Base-by-base conservation (phyloP, 129 eudicot genomes). In the Apium graveolens region DNA sequence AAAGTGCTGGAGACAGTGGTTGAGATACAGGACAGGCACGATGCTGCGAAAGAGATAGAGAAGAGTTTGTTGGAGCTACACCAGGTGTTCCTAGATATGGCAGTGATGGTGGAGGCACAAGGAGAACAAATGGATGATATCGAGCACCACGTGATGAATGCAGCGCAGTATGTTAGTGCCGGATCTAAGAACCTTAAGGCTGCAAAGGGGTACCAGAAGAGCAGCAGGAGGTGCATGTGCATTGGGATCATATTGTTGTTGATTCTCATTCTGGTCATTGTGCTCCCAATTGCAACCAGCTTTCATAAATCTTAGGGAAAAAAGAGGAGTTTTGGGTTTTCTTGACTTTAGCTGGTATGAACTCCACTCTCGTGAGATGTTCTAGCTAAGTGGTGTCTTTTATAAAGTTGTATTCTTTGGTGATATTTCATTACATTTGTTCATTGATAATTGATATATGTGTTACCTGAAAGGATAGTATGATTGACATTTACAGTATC, bases 111-210 rank as follows among this genome's bases (percentile, higher is more conserved):
- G 74, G 97, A 95, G 81, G 92, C 96, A 4, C 97, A 90, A 31
- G 98, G 98, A 0, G 98, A 91, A 80, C 90, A 94, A 31, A 91
- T 95, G 98, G 98, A 91, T 26, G 96, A 95, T 65, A 95, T 95
- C 18, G 96, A 95, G 78, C 97, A 95, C 82, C 96, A 91, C 43
- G 98, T 95, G 21, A 81, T 88, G 82, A 95, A 91, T 18, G 98
- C 98, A 0, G 89, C 97, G 0, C 87, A 95, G 1, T 91, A 95
- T 44, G 94, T 95, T 7, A 81, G 60, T 32, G 93, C 88, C 39
- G 98, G 98, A 11, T 74, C 89, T 1, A 94, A 94, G 51, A 87
- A 90, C 74, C 91, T 94, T 17, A 90, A 90, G 85, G 81, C 87
- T 11, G 97, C 98, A 14, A 94, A 94, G 79, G 86, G 82, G 38